Base-by-base conservation (phyloP, 768 basidiomycete species). In the Amanita exitialis region DNA sequence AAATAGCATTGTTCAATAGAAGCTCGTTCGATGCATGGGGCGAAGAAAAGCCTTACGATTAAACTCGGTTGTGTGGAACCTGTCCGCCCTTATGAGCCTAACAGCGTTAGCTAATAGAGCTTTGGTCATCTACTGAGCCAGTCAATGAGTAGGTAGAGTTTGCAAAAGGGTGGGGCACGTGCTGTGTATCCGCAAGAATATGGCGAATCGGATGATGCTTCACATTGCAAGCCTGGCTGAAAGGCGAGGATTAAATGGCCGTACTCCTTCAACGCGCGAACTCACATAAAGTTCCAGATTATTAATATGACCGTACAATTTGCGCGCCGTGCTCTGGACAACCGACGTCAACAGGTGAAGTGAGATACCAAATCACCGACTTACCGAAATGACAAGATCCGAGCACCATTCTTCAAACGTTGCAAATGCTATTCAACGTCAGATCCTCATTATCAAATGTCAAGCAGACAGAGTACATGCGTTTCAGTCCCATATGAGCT, bases 181-280 rank as follows among this genome's bases (percentile, higher is more conserved):
- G 65, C 64, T 3, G 84, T 83, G 61, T 77, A 83, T 16, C 80
- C 80, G 2, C 79, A 78, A 56, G 79, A 78, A 9, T 68, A 70
- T 7, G 66, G 43, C 1, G 66, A 67, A 60, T 67, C 67, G 2
- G 61, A 61, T 4, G 64, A 56, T 20, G 36, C 36, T 49, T 69
- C 68, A 13, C 62, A 64, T 54, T 67, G 66, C 15, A 67, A 54
- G 34, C 66, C 66, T 23, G 64, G 27, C 60, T 62, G 39, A 6
- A 30, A 46, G 36, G 15, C 27, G n/a, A 16, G 8, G 32, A 13
- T 46, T 5, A 34, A 9, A 20, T 8, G 44, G 3, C n/a, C 3
- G 30, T 16, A 18, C n/a, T 15, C n/a, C 15, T 3, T 6, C 10
- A 25, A 32, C 4, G 16, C 16, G 27, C 27, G 20, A 38, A 10